Evolutionary conservation across 176 grass and related monocot species (phyloP), one percentile per base, ranked within the genome.

Genomic region (barley (Hordeum vulgare)): DNA sequence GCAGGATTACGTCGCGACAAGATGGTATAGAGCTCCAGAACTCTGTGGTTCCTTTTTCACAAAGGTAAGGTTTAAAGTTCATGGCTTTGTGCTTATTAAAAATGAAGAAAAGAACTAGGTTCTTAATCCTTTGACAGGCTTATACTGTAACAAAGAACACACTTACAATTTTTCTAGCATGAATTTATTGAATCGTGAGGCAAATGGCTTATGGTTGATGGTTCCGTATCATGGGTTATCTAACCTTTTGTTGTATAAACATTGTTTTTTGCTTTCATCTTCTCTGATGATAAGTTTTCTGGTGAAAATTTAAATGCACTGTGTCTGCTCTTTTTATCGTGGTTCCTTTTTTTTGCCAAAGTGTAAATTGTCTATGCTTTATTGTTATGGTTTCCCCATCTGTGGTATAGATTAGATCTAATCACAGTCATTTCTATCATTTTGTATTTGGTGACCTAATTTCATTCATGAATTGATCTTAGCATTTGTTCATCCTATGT

Each of bases 1-100:
- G 83, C 87, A 99, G 96, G 96, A 99, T 92, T 99, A 99, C 92
- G 96, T 99, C 24, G 96, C 96, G 59, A 99, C 96, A 66, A 94
- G 96, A 82, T 99, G 96, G 96, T 99, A 99, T 82, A 94, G 96
- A 87, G 96, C 96, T 89, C 96, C 96, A 40, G 96, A 99, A 77
- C 89, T 99, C 76, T 99, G 96, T 80, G 96, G 96, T 75, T 99
- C 96, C 42, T 99, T 99, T 81, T 99, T 96, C 87, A 90, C 93
- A 0, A 96, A 95, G 91, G 96, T 99, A 78, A 67, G 69, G 20
- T 74, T 69, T 39, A 34, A 40, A 24, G 15, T 81, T 44, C 2
- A 20, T 85, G 47, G 20, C 18, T 56, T 20, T 21, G 7, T 56
- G n/a, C 39, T 53, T 86, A 68, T 41, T 14, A 20, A 20, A 39